Evolutionary conservation across 2,329 filamentous ascomycete genomes (phyloP), one percentile per base, ranked within the genome.

Genomic region (Didymella segeticola): DNA sequence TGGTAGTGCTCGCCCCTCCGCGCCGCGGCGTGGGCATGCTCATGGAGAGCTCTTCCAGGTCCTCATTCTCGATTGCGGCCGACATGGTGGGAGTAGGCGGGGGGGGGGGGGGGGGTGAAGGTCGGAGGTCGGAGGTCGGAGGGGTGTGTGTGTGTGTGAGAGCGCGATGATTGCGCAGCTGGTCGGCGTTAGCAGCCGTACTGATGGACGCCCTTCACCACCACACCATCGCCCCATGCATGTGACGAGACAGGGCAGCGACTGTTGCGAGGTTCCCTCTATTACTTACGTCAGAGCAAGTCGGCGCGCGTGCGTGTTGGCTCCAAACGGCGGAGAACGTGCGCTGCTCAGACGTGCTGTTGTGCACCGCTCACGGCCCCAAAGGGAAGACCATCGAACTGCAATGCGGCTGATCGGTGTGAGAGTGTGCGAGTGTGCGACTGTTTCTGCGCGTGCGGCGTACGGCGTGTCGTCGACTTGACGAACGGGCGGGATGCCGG

Each of bases 11-110:
- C 8, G 53, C 51, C n/a, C 48, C 60, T 25, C 64, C 64, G 33
- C 86, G 85, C 59, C 86, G 84, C 65, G 86, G 83, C 66, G 85
- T 84, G 29, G 85, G 84, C 62, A 91, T 80, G 66, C 88, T 89
- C 74, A 93, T 89, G 76, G 89, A 89, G 62, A 93, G 86, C 67
- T 72, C 71, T 64, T 74, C 70, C 41, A 74, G 66, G 79, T 93
- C 89, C 79, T 91, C 89, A 75, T 92, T 89, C 72, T 93, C 89
- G 75, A 89, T 89, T 65, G 73, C 64, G 62, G 74, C 68, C 19
- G 72, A 73, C 75, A 77, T 77, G 65, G 47, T 53, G 58, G 48
- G 53, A 30, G 47, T 9, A 5, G 5, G 15, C 20, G 29, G 10
- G 17, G 23, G 36, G 29, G 34, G 6, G n/a, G 17, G 39, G 17